Evolutionary conservation across 176 grass and related monocot species (phyloP).

Genomic region (Areca catechu): DNA sequence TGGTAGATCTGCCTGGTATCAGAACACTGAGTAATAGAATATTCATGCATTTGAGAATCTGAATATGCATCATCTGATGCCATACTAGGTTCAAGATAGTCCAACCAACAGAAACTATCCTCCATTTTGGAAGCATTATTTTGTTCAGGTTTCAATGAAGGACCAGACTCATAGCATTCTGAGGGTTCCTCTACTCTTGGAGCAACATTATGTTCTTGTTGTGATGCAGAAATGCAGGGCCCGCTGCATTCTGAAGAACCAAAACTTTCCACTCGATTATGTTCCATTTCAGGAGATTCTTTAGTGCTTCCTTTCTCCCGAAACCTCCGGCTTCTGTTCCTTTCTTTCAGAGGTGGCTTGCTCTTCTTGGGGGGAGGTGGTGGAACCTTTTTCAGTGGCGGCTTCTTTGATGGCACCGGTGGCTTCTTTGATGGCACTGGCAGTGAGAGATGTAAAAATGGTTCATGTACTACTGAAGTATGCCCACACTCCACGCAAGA

Average conservation of each 20-base stretch:
- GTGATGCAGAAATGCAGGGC: slow-evolving; percentile 35
- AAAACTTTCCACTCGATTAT: slow-evolving; percentile 29
- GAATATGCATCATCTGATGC: slow-evolving; percentile 34
- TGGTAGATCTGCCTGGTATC: slow-evolving; percentile 29
- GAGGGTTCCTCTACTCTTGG: slow-evolving; percentile 33
- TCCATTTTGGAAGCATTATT: slow-evolving; percentile 19
- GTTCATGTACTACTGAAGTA: slow-evolving; percentile 69
- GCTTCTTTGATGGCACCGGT: not conserved
- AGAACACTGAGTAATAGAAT: slow-evolving; percentile 7
- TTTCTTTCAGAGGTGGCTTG: slow-evolving; percentile 43
- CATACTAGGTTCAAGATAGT: slow-evolving; percentile 33
- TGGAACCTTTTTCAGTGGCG: no score
- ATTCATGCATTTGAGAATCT: slow-evolving; percentile 36
- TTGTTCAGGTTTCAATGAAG: slow-evolving; percentile 39
- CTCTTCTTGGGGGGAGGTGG: not conserved
- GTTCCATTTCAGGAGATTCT: slow-evolving; percentile 32
- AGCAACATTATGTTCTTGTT: slow-evolving; percentile 29
- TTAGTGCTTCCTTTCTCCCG: slow-evolving; percentile 23
- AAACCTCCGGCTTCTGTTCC: slow-evolving; percentile 43
- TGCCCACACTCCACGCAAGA: slow-evolving; percentile 69
- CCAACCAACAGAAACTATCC: slow-evolving; percentile 40
- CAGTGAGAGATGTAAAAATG: slow-evolving; percentile 83
- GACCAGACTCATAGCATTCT: slow-evolving; percentile 43
- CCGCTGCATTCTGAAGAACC: slow-evolving; percentile 27
- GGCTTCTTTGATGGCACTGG: slow-evolving; percentile 74